A percentile compares a stretch with the other conserved stretches of the same genome.
Evolutionary conservation across 1,139 yeast genomes (phyloP).

Genomic region (Schwanniomyces etchellsii): DNA sequence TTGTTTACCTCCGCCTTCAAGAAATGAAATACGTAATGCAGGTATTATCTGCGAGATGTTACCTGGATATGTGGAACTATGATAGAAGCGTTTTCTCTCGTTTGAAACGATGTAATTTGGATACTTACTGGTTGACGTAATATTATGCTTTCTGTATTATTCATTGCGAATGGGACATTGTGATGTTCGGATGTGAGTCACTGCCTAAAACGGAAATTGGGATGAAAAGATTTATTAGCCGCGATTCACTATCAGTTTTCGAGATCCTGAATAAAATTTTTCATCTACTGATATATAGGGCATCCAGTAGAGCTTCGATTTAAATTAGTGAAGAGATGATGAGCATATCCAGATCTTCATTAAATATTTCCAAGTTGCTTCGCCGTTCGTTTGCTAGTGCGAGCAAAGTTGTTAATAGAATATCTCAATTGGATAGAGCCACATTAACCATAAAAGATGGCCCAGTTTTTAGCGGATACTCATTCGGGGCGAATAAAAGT

Average conservation of each 20-base stretch:
- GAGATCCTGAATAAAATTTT: constrained; percentile 7
- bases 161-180: too few relatives aligned
- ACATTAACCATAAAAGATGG: constrained; percentile 90
- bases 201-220: constrained; percentile 18
- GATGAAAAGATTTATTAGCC: constrained; percentile 16
- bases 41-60: too few relatives aligned
- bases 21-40: too few relatives aligned
- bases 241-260: constrained; percentile 34
- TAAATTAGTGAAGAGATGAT: too few relatives aligned
- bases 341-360: neutral
- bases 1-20: too few relatives aligned
- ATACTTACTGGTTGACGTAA: too few relatives aligned
- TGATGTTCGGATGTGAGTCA: constrained; percentile 15
- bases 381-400: constrained; percentile 33
- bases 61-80: too few relatives aligned
- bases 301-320: too few relatives aligned
- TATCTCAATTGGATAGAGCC: constrained; percentile 64
- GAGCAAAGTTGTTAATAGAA: constrained; percentile 29
- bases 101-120: too few relatives aligned
- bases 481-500: constrained; percentile 91
- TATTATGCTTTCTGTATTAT: too few relatives aligned
- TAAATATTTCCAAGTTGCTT: neutral
- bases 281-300: too few relatives aligned
- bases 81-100: too few relatives aligned
- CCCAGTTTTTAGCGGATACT: constrained; percentile 86